Percentiles rank a stretch among this genome's conserved stretches.
These are phyloP conservation scores for Melaleuca quinquenervia DNA, from an alignment of 345 rosid genomes.

Conservation along the genomic window DNA sequence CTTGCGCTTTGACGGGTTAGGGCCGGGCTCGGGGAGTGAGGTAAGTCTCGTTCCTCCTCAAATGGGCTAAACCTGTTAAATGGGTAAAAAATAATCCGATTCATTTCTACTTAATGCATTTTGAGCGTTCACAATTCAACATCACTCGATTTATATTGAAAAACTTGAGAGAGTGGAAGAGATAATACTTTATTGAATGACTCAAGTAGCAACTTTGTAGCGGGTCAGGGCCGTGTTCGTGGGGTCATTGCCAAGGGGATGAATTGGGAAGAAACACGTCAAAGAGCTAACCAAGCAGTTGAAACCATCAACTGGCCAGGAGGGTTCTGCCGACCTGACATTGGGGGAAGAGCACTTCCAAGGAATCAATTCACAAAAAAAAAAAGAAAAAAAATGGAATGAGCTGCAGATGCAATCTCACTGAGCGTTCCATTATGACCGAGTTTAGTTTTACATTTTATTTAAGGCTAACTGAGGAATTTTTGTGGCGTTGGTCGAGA, in stretches of 20 bases:
- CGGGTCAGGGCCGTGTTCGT: constrained; percentile 79
- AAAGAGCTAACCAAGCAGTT: constrained; percentile 54
- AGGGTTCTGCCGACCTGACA: constrained; percentile 69
- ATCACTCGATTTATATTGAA: no score
- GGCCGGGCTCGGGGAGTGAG: background rate
- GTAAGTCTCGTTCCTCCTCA: background rate
- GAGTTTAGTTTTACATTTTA: background rate
- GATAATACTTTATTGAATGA: no score
- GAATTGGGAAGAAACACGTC: constrained; percentile 69
- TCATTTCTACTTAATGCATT: no score
- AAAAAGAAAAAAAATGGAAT: background rate
- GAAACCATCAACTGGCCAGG: constrained; percentile 78
- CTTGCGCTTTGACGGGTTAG: background rate
- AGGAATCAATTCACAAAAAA: constrained; percentile 26
- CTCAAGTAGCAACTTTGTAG: constrained; percentile 45
- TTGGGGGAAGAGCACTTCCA: constrained; percentile 87
- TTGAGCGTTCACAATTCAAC: no score
- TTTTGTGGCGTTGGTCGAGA: background rate
- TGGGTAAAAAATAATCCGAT: no score
- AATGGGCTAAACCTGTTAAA: background rate
- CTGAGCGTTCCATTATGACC: background rate
- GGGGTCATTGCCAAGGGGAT: constrained; percentile 72
- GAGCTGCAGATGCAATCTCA: background rate
- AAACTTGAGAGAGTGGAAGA: no score
- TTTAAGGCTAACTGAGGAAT: background rate